Percentiles rank a stretch among this genome's conserved stretches.
These are phyloP conservation scores for Phytophthora agathidicida DNA, from an alignment of 352 stramenopile genomes.

Conservation along the genomic window DNA sequence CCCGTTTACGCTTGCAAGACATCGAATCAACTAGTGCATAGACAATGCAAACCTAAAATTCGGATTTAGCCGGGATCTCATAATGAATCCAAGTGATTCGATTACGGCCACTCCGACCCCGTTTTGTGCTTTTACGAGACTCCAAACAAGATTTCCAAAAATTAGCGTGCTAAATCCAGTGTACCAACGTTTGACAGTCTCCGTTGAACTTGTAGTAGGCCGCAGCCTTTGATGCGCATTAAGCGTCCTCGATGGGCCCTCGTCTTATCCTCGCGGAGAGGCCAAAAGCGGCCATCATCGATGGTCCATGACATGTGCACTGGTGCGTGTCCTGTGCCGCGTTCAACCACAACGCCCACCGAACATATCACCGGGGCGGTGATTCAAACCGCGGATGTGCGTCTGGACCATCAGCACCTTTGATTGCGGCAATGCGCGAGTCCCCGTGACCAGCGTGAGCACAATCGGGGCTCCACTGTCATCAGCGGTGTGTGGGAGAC, in stretches of 20 bases:
- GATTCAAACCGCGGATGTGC: conserved; percentile 24
- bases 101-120: conserved; percentile 17
- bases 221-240: neutral
- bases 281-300: conserved; percentile 1
- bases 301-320: conserved; percentile 8
- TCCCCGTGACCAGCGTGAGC: neutral
- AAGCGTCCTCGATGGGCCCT: neutral
- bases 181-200: conserved; percentile 12
- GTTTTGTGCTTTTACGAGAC: conserved; percentile 10
- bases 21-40: conserved; percentile 22
- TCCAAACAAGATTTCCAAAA: conserved; percentile 19
- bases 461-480: too few relatives aligned
- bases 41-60: too few relatives aligned
- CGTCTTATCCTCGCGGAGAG: conserved; percentile 9
- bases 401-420: conserved; percentile 2
- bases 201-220: conserved; percentile 1
- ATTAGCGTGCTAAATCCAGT: conserved; percentile 7
- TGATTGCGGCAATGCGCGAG: conserved; percentile 15
- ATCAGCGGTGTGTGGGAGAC: too few relatives aligned
- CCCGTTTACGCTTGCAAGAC: conserved; percentile 23
- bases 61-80: neutral
- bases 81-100: conserved; percentile 5
- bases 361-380: conserved; percentile 14
- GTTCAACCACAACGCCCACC: conserved; percentile 24
- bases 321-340: conserved; percentile 18